Percentiles rank a stretch among this genome's conserved stretches.
Conservation (phyloP, 371 early-diverging fungal genomes). For the Actinomortierella wolfii region DNA sequence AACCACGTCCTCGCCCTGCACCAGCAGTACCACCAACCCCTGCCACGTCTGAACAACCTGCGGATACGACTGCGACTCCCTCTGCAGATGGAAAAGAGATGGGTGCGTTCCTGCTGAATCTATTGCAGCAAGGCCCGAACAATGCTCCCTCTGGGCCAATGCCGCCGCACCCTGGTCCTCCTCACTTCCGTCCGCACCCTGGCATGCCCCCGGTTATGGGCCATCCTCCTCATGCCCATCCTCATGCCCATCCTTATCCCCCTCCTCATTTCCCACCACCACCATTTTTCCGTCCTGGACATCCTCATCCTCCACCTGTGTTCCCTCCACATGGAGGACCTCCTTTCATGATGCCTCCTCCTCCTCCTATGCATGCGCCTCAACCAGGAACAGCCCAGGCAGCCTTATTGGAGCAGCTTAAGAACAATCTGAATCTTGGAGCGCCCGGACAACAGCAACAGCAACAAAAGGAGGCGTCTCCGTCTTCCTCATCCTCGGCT, state of each 20-base stretch:
- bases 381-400: not conserved
- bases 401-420: slow-evolving; percentile 23
- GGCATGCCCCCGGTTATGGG: not conserved
- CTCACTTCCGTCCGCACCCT: not conserved
- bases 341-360: slow-evolving; percentile 6
- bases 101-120: slow-evolving; percentile 18
- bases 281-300: not conserved
- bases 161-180: slow-evolving; percentile 1
- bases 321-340: not conserved
- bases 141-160: slow-evolving; percentile 14
- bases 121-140: slow-evolving; percentile 21
- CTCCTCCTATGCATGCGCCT: not conserved
- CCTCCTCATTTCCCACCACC: not conserved
- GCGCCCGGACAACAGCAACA: slow-evolving; percentile 22
- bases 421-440: slow-evolving; percentile 11
- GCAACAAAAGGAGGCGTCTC: no score
- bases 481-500: slow-evolving; percentile 4
- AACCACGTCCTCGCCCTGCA: slow-evolving; percentile 27
- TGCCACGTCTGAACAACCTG: slow-evolving; percentile 7
- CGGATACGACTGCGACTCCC: not conserved
- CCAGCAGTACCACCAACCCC: slow-evolving; percentile 17
- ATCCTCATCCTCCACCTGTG: not conserved
- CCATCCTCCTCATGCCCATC: not conserved
- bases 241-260: not conserved
- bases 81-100: slow-evolving; percentile 14